Percentiles rank a stretch among this genome's conserved stretches.
These are phyloP conservation scores for Trichophaea hybrida DNA, from an alignment of 2,329 filamentous ascomycete species.

Conservation along the genomic window DNA sequence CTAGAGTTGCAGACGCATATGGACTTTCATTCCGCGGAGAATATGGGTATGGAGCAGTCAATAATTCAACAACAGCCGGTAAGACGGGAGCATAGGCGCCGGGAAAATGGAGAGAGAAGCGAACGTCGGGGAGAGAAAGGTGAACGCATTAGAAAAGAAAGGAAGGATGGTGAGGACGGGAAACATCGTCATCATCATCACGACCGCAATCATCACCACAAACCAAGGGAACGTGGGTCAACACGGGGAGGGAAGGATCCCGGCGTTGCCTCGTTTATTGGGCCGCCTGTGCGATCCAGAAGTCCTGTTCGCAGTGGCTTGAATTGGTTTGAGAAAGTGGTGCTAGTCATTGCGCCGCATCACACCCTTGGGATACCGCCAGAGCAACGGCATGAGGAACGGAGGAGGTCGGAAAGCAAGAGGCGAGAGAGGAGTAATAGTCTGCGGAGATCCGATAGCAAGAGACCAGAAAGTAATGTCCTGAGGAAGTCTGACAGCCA, in stretches of 20 bases:
- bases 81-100: neutral
- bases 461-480: neutral
- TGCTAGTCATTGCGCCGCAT: neutral
- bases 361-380: neutral
- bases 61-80: slow-evolving; percentile 2
- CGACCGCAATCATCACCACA: neutral
- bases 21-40: slow-evolving; percentile 43
- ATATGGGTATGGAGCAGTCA: slow-evolving; percentile 33
- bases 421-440: slow-evolving; percentile 11
- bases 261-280: neutral
- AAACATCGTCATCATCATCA: neutral
- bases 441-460: neutral
- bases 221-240: too few relatives aligned
- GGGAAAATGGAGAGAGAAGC: neutral
- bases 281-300: neutral
- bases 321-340: neutral
- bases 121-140: slow-evolving; percentile 2
- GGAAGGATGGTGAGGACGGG: slow-evolving; percentile 5
- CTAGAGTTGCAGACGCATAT: slow-evolving; percentile 45
- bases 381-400: neutral
- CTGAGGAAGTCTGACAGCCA: neutral
- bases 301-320: neutral
- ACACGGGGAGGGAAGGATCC: neutral
- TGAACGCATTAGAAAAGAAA: neutral
- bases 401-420: slow-evolving; percentile 9